phyloP scores from a whole-genome alignment of 2,329 filamentous ascomycete genomes.

The Kalmusia sp. region DNA sequence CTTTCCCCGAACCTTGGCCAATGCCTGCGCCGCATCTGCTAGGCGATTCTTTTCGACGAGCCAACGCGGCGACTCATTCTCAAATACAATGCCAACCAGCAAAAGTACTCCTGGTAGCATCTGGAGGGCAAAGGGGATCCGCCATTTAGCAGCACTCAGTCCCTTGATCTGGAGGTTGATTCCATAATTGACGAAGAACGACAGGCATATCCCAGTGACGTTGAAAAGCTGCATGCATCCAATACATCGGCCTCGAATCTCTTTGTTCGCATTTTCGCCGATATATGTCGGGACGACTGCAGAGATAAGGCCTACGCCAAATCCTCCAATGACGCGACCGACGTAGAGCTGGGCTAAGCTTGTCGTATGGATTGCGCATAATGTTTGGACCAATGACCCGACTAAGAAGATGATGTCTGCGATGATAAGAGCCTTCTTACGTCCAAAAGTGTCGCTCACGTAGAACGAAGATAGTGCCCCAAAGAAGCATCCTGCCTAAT shows the following conservation, averaged over 20 bases:
- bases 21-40: slow-evolving; percentile 52
- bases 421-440: slow-evolving; percentile 50
- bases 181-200: slow-evolving; percentile 62
- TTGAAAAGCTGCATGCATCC: slow-evolving; percentile 50
- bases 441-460: slow-evolving; percentile 50
- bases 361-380: slow-evolving; percentile 43
- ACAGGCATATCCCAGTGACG: slow-evolving; percentile 56
- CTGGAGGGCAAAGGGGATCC: slow-evolving; percentile 60
- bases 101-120: slow-evolving; percentile 60
- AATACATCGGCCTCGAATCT: slow-evolving; percentile 48
- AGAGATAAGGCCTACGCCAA: slow-evolving; percentile 52
- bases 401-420: slow-evolving; percentile 53
- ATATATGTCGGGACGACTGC: slow-evolving; percentile 55
- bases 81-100: slow-evolving; percentile 57
- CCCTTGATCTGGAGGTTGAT: slow-evolving; percentile 54
- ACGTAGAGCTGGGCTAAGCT: slow-evolving; percentile 50
- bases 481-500: slow-evolving; percentile 52
- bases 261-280: slow-evolving; percentile 54
- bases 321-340: slow-evolving; percentile 53
- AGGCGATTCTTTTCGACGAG: slow-evolving; percentile 60
- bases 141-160: slow-evolving; percentile 58
- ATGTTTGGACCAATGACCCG: slow-evolving; percentile 51
- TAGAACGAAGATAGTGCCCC: slow-evolving; percentile 53
- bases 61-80: slow-evolving; percentile 62
- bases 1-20: slow-evolving; percentile 49